Evolutionary conservation across 371 early-diverging fungal genomes (phyloP).

Genomic region (Circinella minor): DNA sequence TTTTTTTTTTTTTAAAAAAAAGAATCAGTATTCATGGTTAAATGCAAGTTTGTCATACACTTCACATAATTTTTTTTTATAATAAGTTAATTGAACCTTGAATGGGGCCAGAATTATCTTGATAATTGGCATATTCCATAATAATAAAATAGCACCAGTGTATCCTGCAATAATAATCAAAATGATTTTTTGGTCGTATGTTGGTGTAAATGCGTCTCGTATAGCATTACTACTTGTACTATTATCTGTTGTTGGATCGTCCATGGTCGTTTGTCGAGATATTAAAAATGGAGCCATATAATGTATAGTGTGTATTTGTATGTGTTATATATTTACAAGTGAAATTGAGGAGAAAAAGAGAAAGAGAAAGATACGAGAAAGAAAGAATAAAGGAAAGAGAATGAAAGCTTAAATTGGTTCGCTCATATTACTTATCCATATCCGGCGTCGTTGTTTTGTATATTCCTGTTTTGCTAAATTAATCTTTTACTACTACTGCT

Average conservation of each 20-base stretch:
- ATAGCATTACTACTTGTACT: conserved; percentile 6
- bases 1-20: background rate
- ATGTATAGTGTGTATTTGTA: too few species aligned
- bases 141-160: conserved; percentile 64
- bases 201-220: conserved; percentile 54
- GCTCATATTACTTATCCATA: too few species aligned
- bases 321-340: too few species aligned
- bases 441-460: too few species aligned
- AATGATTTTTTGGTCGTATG: conserved; percentile 61
- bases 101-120: conserved; percentile 86
- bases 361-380: too few species aligned
- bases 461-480: too few species aligned
- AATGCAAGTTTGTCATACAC: background rate
- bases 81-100: conserved; percentile 54
- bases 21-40: background rate
- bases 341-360: too few species aligned
- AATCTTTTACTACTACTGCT: too few species aligned
- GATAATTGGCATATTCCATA: conserved; percentile 85
- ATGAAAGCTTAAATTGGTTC: too few species aligned
- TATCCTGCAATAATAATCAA: conserved; percentile 72
- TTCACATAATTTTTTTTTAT: background rate
- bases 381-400: too few species aligned
- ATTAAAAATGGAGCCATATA: too few species aligned
- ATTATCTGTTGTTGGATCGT: background rate
- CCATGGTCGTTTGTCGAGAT: too few species aligned